phyloP scores from a whole-genome alignment of 352 stramenopile species.

The Globisporangium ultimum region DNA sequence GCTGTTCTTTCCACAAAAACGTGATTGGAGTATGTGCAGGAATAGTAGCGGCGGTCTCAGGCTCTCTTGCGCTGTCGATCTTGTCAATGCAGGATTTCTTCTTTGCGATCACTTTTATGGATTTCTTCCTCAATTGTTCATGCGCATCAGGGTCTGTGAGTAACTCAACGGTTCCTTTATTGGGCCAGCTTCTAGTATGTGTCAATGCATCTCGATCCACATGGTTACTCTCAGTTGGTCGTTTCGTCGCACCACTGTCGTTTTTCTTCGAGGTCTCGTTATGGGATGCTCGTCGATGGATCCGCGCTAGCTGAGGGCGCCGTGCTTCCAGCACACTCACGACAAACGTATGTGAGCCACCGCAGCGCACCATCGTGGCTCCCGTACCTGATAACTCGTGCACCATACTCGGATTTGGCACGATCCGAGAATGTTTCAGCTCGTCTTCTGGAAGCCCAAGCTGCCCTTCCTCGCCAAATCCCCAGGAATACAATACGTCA shows the following conservation, averaged over 20 bases:
- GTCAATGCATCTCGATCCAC: too few relatives aligned
- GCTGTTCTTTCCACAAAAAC: constrained; percentile 46
- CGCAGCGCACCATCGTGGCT: constrained; percentile 50
- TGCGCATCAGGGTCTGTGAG: too few relatives aligned
- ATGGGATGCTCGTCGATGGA: constrained; percentile 33
- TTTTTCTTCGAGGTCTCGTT: constrained; percentile 27
- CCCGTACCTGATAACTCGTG: constrained; percentile 51
- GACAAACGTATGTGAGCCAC: constrained; percentile 59
- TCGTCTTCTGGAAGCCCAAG: constrained; percentile 48
- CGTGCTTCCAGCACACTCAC: constrained; percentile 61
- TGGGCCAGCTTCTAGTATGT: too few relatives aligned
- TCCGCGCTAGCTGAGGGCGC: constrained; percentile 34
- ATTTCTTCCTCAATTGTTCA: too few relatives aligned
- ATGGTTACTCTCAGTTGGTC: too few relatives aligned
- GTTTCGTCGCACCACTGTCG: constrained; percentile 12
- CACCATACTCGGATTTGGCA: constrained; percentile 42
- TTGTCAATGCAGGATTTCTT: neutral
- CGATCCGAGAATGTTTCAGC: constrained; percentile 32
- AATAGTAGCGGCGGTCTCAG: neutral
- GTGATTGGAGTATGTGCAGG: neutral
- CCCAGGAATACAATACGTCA: constrained; percentile 55
- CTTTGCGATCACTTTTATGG: neutral
- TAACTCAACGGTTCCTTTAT: too few relatives aligned
- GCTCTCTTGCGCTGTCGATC: neutral
- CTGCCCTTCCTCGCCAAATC: constrained; percentile 72